phyloP scores from a whole-genome alignment of 768 basidiomycete species.

The Termitomyces eurrhizus region DNA sequence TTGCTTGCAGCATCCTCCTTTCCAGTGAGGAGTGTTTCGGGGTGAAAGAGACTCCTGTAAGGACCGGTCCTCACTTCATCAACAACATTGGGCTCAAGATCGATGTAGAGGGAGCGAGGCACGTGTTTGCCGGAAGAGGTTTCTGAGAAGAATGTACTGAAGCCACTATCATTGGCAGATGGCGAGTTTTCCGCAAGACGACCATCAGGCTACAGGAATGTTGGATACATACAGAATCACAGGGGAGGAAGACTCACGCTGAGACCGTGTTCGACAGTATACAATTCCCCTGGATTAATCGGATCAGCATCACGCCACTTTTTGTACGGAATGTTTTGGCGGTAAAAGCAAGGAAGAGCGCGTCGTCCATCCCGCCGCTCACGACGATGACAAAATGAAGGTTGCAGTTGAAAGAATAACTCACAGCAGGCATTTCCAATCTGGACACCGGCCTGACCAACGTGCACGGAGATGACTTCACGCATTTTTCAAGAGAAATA shows the following conservation, averaged over 20 bases:
- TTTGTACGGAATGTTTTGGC: not conserved
- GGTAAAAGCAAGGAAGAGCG: constrained; percentile 11
- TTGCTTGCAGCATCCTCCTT: constrained; percentile 99
- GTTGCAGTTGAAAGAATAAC: constrained; percentile 26
- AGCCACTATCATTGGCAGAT: constrained; percentile 74
- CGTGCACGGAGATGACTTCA: constrained; percentile 94
- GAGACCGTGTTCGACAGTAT: constrained; percentile 96
- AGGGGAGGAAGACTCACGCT: constrained; percentile 54
- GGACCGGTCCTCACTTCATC: constrained; percentile 93
- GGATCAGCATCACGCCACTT: constrained; percentile 21
- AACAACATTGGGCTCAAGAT: constrained; percentile 92
- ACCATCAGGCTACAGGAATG: constrained; percentile 74
- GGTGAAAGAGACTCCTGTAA: constrained; percentile 94
- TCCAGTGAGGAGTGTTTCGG: constrained; percentile 93
- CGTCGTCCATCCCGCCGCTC: constrained; percentile 11
- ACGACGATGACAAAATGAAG: constrained; percentile 2
- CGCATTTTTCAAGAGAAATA: constrained; percentile 50
- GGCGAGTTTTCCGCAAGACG: constrained; percentile 73
- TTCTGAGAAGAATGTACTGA: constrained; percentile 98
- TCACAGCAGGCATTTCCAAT: constrained; percentile 95
- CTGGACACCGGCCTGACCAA: constrained; percentile 95
- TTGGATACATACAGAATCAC: constrained; percentile 12
- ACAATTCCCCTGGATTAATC: constrained; percentile 79
- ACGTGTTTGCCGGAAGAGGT: constrained; percentile 93
- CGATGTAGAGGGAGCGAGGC: constrained; percentile 94